These are phyloP conservation scores for Ceratocystis alfenasii DNA, from an alignment of 2,329 filamentous ascomycete species.

Conservation along the genomic window DNA sequence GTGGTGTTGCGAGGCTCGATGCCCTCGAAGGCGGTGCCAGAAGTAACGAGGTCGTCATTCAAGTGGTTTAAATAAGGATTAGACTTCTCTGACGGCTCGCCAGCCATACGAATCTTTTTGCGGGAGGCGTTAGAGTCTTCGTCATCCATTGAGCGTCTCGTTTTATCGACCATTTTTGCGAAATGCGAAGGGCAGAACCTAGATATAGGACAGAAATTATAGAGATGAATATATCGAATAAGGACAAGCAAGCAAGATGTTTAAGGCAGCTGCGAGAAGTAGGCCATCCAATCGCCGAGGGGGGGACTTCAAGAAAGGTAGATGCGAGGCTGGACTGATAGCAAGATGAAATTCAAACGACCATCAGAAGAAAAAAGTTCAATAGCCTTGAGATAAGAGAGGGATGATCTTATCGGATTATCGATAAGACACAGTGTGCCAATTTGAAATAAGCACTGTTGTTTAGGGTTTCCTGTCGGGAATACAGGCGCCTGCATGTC, in stretches of 20 bases:
- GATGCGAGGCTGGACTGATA: constrained; percentile 16
- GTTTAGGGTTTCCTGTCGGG: not conserved
- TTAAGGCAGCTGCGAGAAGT: not conserved
- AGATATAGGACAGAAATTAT: not conserved
- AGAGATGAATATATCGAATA: not conserved
- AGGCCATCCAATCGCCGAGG: not conserved
- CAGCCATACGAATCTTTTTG: constrained; percentile 35
- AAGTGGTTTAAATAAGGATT: constrained; percentile 92
- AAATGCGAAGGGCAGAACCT: not conserved
- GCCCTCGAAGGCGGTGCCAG: constrained; percentile 24
- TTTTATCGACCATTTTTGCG: constrained; percentile 33
- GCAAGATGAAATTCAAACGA: constrained; percentile 1
- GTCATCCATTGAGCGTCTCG: constrained; percentile 35
- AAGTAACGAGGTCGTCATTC: constrained; percentile 43
- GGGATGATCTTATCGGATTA: constrained; percentile 10
- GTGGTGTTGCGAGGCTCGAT: constrained; percentile 61
- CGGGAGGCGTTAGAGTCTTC: constrained; percentile 32
- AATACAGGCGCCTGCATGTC: not conserved
- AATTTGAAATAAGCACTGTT: not conserved
- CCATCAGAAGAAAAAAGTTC: constrained; percentile 18
- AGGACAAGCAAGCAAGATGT: not conserved
- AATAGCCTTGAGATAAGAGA: constrained; percentile 18
- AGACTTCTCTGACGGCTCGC: constrained; percentile 29
- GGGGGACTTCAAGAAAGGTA: constrained; percentile 12
- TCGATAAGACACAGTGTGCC: constrained; percentile 16